Evolutionary conservation across 495 filamentous ascomycete species (phyloP).

Genomic region (Xylaria curta): DNA sequence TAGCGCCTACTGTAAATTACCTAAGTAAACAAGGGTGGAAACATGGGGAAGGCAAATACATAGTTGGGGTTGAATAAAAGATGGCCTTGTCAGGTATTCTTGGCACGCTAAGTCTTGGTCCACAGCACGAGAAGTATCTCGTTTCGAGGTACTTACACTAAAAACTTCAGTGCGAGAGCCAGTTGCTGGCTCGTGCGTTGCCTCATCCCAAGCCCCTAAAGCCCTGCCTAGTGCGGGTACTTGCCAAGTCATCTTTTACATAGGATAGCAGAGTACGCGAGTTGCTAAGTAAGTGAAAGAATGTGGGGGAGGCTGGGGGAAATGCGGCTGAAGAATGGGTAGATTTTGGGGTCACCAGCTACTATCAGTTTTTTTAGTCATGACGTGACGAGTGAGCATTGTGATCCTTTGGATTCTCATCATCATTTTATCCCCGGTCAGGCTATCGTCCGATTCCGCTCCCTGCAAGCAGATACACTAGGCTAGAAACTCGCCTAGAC

Average conservation of each 20-base stretch:
- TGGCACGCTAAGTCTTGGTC: too few relatives aligned
- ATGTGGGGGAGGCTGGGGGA: slow-evolving; percentile 25
- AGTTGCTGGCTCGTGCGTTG: too few relatives aligned
- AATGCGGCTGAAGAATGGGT: slow-evolving; percentile 28
- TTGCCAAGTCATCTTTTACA: too few relatives aligned
- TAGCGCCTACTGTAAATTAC: neutral
- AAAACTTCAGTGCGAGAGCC: too few relatives aligned
- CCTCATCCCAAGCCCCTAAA: too few relatives aligned
- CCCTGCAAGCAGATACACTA: neutral
- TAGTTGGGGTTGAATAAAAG: too few relatives aligned
- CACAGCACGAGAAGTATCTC: too few relatives aligned
- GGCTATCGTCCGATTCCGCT: neutral
- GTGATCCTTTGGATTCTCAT: slow-evolving; percentile 17
- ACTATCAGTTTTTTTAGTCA: neutral
- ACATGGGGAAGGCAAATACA: neutral
- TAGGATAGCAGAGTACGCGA: too few relatives aligned
- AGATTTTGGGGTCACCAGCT: slow-evolving; percentile 14
- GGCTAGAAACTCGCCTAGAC: neutral
- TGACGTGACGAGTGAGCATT: slow-evolving; percentile 15
- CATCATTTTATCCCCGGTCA: neutral
- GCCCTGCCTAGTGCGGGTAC: too few relatives aligned
- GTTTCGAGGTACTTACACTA: too few relatives aligned
- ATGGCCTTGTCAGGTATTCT: too few relatives aligned
- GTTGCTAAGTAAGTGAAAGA: neutral
- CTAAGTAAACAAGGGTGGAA: neutral